Conservation (phyloP, 768 basidiomycete species). For the Porpolomopsis calyptriformis region DNA sequence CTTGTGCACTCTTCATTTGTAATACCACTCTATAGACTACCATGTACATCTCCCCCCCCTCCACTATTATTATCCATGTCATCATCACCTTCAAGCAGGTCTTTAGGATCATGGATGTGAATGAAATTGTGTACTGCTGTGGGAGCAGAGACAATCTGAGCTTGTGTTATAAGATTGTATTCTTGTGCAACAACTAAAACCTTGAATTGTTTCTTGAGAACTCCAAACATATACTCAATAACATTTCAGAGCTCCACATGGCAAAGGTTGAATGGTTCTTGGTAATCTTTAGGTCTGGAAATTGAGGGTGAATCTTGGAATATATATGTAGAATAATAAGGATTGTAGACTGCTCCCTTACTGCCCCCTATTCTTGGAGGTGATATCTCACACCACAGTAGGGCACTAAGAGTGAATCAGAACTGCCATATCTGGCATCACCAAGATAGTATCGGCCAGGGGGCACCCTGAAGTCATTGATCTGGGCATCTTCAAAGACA, state of each 20-base stretch:
- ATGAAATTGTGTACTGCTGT: constrained; percentile 21
- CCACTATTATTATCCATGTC: constrained; percentile 1
- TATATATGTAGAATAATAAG: neutral
- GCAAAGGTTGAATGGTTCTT: constrained; percentile 19
- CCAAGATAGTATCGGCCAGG: constrained; percentile 25
- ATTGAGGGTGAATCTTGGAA: neutral
- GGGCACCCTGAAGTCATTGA: constrained; percentile 18
- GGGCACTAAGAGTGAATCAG: constrained; percentile 24
- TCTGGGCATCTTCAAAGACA: constrained; percentile 16
- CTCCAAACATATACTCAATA: constrained; percentile 19
- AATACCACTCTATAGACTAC: neutral
- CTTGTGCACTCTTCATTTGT: constrained; percentile 7
- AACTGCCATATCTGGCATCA: constrained; percentile 25
- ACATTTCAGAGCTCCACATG: constrained; percentile 18
- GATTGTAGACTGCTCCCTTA: constrained; percentile 10
- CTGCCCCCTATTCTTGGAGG: constrained; percentile 25
- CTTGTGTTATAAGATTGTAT: constrained; percentile 15
- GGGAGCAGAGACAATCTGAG: constrained; percentile 15
- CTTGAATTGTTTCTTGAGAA: constrained; percentile 13
- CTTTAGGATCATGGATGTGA: constrained; percentile 15
- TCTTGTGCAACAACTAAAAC: constrained; percentile 13
- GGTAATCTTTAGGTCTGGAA: constrained; percentile 13
- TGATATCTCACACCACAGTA: constrained; percentile 29
- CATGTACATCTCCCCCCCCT: neutral
- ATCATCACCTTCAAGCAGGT: constrained; percentile 8